Conservation (phyloP, 139 green algal species). For the Coelastrella sp. region DNA sequence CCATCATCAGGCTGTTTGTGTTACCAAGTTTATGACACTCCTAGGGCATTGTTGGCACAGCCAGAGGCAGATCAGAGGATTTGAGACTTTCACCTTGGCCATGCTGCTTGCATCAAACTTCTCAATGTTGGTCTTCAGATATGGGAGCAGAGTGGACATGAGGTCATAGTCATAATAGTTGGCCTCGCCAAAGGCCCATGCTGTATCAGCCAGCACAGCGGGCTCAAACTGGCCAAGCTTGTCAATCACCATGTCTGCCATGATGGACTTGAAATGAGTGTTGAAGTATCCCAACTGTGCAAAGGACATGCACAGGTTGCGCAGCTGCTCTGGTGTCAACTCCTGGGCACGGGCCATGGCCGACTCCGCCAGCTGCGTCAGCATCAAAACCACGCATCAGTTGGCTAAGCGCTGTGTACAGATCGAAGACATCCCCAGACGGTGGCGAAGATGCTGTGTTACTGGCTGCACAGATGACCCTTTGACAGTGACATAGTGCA, state of each 20-base stretch:
- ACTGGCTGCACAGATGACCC: too few relatives aligned
- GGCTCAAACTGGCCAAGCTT: conserved; percentile 42
- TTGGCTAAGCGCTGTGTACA: too few relatives aligned
- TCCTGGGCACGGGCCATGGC: conserved; percentile 3
- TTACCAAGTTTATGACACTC: too few relatives aligned
- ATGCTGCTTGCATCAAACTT: conserved; percentile 42
- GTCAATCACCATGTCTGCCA: conserved; percentile 41
- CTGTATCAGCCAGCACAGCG: conserved; percentile 39
- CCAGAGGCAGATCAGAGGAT: too few relatives aligned
- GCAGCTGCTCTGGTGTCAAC: conserved; percentile 44
- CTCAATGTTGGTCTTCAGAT: conserved; percentile 37
- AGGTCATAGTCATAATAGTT: conserved; percentile 42
- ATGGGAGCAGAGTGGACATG: conserved; percentile 10
- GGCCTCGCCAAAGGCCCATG: conserved; percentile 32
- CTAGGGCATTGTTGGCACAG: too few relatives aligned
- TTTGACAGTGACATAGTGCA: too few relatives aligned
- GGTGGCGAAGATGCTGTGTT: too few relatives aligned
- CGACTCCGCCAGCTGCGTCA: conserved; percentile 27
- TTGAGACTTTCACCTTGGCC: conserved; percentile 10
- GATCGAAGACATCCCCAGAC: too few relatives aligned
- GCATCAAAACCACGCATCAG: background rate
- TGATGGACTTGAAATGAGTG: conserved; percentile 44
- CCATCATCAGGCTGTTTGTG: too few relatives aligned
- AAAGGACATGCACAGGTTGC: conserved; percentile 40
- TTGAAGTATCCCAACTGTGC: conserved; percentile 46